Percentiles rank a stretch among this genome's conserved stretches.
phyloP scores from a whole-genome alignment of 805 yeast species.

The Starmerella gropengiesseri region DNA sequence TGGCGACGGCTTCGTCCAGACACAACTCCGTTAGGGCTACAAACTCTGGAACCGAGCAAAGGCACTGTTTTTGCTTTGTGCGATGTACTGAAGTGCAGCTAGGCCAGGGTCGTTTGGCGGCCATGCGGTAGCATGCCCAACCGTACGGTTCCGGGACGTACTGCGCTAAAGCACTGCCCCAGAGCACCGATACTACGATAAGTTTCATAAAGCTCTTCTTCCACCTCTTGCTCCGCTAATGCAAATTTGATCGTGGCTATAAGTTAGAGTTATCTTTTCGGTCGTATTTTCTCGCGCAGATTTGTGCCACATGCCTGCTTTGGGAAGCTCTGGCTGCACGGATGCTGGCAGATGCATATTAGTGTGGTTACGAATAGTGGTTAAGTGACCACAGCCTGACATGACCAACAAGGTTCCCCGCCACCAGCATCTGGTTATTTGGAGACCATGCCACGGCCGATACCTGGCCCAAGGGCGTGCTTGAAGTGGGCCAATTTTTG shows the following conservation, averaged over 20 bases:
- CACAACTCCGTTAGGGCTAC: conserved; percentile 12
- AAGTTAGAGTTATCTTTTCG: too few species aligned
- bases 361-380: conserved; percentile 40
- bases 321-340: too few species aligned
- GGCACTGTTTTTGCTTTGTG: conserved; percentile 4
- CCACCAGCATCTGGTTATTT: conserved; percentile 67
- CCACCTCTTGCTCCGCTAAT: too few species aligned
- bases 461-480: conserved; percentile 92
- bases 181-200: not conserved
- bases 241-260: too few species aligned
- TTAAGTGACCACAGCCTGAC: conserved; percentile 81
- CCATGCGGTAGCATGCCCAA: conserved; percentile 21
- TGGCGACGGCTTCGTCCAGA: conserved; percentile 11
- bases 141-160: conserved; percentile 20
- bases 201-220: too few species aligned
- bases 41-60: conserved; percentile 15
- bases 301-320: too few species aligned
- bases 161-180: conserved; percentile 5
- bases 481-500: conserved; percentile 94
- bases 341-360: not conserved
- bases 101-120: conserved; percentile 16
- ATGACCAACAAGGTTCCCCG: conserved; percentile 85
- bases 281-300: too few species aligned
- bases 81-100: conserved; percentile 4
- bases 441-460: conserved; percentile 72